Evolutionary conservation across 2,329 filamentous ascomycete genomes (phyloP), one percentile per base, ranked within the genome.

Genomic region (Capronia coronata): DNA sequence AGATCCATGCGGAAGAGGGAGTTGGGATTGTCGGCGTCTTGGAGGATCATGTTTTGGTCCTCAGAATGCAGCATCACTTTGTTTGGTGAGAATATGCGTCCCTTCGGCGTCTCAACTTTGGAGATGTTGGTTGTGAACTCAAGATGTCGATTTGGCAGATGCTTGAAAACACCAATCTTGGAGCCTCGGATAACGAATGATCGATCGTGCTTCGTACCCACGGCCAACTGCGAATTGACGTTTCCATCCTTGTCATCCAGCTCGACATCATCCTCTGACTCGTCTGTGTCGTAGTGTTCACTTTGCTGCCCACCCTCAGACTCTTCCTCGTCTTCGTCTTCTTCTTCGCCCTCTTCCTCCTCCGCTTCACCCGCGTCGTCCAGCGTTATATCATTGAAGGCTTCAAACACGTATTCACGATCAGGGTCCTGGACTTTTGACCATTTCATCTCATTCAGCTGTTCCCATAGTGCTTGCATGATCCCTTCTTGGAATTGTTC

Each of bases 161-260:
- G 93, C 68, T 94, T 97, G 78, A 98, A 98, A 34, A 98, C 93
- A 47, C 93, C 93, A 66, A 98, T 98, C 77, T 97, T 96, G 61
- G 90, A 93, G 25, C 93, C 93, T 56, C 93, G 85, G 37, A 98
- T 89, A 49, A 98, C 93, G 61, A 97, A 98, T 0, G 93, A 97
- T 52, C 93, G 82, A 65, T 98, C 93, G 59, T 96, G 86, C 69
- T 94, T 97, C 72, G 95, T 95, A 48, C 93, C 93, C 44, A 98
- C 93, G 10, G 93, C 93, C 46, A 98, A 78, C 63, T 93, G 87
- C 1, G 89, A 94, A 73, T 97, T 98, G 66, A 88, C 78, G 62
- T 94, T 90, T 35, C 84, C 85, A 59, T 93, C 86, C 46, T 83
- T 74, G 40, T 87, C 81, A 37, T 70, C 74, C 3, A 79, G 80